Evolutionary conservation across 441 rosid genomes (phyloP).

Genomic region (Rhodomyrtus psidioides): DNA sequence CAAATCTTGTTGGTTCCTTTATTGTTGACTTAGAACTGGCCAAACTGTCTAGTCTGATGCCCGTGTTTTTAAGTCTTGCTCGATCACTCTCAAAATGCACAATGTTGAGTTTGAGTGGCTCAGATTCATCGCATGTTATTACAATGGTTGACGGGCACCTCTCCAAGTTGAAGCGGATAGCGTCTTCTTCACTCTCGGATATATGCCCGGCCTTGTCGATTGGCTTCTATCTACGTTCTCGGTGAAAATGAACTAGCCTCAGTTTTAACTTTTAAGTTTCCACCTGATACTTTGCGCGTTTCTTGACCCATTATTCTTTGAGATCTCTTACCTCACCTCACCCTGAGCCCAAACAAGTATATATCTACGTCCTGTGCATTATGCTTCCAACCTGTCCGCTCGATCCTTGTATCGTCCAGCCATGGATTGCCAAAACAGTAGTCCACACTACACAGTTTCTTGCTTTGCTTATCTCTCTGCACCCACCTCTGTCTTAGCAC

Average conservation of each 20-base stretch:
- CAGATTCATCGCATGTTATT: background rate
- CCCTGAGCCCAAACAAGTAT: background rate
- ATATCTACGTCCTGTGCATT: background rate
- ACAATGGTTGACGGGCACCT: background rate
- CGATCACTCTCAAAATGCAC: background rate
- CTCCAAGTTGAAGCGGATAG: background rate
- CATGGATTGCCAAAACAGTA: constrained; percentile 7
- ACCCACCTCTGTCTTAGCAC: background rate
- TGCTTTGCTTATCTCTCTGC: constrained; percentile 7
- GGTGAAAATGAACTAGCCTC: background rate
- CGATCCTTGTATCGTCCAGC: background rate
- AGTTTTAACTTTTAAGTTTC: constrained; percentile 43
- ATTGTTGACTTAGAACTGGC: too few species aligned
- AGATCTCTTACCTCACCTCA: background rate
- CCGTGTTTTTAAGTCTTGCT: background rate
- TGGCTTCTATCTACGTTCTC: too few species aligned
- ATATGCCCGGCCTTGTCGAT: background rate
- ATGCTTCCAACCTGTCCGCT: background rate
- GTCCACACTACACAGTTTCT: background rate
- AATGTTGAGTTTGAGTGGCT: constrained; percentile 3
- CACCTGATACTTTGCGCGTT: constrained; percentile 19
- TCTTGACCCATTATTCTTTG: constrained; percentile 37
- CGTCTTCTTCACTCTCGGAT: constrained; percentile 44
- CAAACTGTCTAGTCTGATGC: background rate
- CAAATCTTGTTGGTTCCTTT: background rate